Percentiles rank a stretch among this genome's conserved stretches.
Conservation (phyloP, 176 grass and related monocot species). For the Eremochloa ophiuroides region DNA sequence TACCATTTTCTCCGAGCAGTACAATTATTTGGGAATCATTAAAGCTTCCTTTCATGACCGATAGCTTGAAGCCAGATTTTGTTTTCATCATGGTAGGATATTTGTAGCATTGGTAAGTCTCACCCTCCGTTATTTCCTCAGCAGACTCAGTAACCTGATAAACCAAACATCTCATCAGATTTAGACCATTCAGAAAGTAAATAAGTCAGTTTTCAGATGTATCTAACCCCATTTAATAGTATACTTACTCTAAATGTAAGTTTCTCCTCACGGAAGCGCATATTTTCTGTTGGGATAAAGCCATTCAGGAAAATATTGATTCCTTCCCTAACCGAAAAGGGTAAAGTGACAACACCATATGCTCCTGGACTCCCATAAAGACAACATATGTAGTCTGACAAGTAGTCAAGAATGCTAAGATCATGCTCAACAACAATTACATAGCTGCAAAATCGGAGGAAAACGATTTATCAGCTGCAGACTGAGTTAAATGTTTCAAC, state of each 20-base stretch:
- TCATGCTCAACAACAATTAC: conserved; percentile 83
- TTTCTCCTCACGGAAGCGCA: conserved; percentile 65
- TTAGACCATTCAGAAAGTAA: background rate
- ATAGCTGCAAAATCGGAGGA: conserved; percentile 42
- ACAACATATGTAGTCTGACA: conserved; percentile 82
- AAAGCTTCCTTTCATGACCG: conserved; percentile 52
- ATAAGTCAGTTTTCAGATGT: conserved; percentile 9
- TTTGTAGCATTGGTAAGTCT: conserved; percentile 72
- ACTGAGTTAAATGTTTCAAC: background rate
- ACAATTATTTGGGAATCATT: conserved; percentile 73
- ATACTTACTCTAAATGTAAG: conserved; percentile 79
- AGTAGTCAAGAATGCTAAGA: conserved; percentile 62
- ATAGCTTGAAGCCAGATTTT: conserved; percentile 56
- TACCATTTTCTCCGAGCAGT: conserved; percentile 85
- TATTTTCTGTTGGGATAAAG: conserved; percentile 76
- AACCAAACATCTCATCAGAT: conserved; percentile 12
- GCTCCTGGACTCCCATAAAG: conserved; percentile 72
- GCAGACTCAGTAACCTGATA: conserved; percentile 61
- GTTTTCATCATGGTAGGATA: conserved; percentile 77
- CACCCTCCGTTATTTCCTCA: conserved; percentile 54
- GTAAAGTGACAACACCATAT: conserved; percentile 77
- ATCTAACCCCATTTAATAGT: background rate
- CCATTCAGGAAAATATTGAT: conserved; percentile 80
- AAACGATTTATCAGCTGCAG: conserved; percentile 6
- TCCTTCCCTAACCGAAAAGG: conserved; percentile 78